Evolutionary conservation across 305 asterid species (phyloP).

Genomic region (Salvia sclarea): DNA sequence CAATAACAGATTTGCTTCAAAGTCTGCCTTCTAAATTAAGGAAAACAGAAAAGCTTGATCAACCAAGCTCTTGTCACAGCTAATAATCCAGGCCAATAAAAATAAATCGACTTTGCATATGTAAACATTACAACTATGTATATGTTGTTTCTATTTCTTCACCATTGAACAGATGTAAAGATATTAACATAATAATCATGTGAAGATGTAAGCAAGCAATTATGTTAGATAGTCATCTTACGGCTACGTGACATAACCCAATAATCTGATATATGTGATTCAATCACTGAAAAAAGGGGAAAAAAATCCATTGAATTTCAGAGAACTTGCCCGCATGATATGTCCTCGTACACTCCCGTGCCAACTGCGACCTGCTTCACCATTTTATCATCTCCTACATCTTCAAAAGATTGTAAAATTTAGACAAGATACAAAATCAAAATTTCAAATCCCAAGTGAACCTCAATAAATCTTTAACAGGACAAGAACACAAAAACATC

Average conservation of each 20-base stretch:
- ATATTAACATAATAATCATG: background rate
- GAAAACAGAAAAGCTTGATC: background rate
- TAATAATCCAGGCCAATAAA: no score
- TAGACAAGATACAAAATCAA: conserved; percentile 3
- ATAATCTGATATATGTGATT: background rate
- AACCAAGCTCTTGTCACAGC: background rate
- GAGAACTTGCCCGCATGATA: conserved; percentile 67
- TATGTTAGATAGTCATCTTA: conserved; percentile 14
- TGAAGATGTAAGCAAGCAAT: background rate
- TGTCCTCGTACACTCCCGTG: conserved; percentile 61
- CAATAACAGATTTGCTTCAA: background rate
- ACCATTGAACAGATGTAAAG: background rate
- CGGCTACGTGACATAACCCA: background rate
- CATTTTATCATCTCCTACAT: conserved; percentile 50
- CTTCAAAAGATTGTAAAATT: conserved; percentile 22
- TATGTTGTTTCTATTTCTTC: background rate
- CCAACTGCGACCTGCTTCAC: conserved; percentile 77
- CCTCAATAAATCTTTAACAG: conserved; percentile 19
- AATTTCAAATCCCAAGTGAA: conserved; percentile 17
- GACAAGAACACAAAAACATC: background rate
- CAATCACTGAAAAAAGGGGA: background rate
- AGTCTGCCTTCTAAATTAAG: background rate
- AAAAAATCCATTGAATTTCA: conserved; percentile 11
- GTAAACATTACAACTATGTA: background rate
- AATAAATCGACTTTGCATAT: no score